Evolutionary conservation across 768 basidiomycete genomes (phyloP).

Genomic region (Pleurotus cornucopiae): DNA sequence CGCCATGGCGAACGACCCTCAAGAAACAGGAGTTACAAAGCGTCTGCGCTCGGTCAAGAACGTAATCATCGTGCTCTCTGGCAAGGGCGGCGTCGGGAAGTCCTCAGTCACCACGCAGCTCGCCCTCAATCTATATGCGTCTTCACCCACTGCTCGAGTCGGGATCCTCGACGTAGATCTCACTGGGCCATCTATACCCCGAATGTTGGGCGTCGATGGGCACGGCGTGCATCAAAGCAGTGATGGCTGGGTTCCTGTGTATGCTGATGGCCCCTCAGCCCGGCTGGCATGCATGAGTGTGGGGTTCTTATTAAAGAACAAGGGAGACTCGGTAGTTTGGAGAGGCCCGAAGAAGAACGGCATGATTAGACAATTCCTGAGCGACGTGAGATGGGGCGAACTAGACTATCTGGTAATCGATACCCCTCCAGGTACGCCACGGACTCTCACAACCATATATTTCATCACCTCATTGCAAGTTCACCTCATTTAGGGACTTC

Average conservation of each 20-base stretch:
- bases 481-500: conserved; percentile 72
- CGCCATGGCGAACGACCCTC: conserved; percentile 12
- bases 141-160: conserved; percentile 62
- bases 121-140: conserved; percentile 79
- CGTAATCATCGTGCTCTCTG: conserved; percentile 90
- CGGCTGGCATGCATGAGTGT: conserved; percentile 94
- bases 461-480: background rate
- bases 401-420: conserved; percentile 91
- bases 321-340: conserved; percentile 95
- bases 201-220: conserved; percentile 90
- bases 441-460: no score
- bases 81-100: conserved; percentile 98
- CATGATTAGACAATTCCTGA: conserved; percentile 94
- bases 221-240: conserved; percentile 89
- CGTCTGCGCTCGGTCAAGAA: conserved; percentile 74
- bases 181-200: conserved; percentile 91
- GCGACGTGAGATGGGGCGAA: conserved; percentile 93
- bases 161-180: conserved; percentile 94
- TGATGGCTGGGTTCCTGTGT: conserved; percentile 97
- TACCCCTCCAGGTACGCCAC: conserved; percentile 85
- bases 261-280: conserved; percentile 74
- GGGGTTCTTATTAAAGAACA: conserved; percentile 87
- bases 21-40: conserved; percentile 57
- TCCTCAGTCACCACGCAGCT: conserved; percentile 94
- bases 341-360: conserved; percentile 98